phyloP scores from a whole-genome alignment of 1,284 basidiomycete species.

The Amylostereum chailletii region DNA sequence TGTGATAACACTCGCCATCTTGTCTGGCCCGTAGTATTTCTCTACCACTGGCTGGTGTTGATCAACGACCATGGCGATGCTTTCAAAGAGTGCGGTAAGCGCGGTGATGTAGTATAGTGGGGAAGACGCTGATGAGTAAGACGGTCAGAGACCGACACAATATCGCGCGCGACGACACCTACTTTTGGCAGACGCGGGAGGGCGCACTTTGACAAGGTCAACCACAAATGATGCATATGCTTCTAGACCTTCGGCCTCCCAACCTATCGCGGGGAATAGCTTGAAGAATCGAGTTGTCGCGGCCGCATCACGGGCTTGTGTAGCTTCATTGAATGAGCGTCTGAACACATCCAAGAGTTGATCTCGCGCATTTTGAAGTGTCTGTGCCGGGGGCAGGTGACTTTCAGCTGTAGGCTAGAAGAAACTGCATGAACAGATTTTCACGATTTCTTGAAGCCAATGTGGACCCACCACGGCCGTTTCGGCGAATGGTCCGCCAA shows the following conservation, averaged over 20 bases:
- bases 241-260: slow-evolving; percentile 86
- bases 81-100: slow-evolving; percentile 88
- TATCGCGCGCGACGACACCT: slow-evolving; percentile 13
- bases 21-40: slow-evolving; percentile 88
- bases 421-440: background rate
- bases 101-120: slow-evolving; percentile 83
- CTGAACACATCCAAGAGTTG: slow-evolving; percentile 75
- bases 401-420: slow-evolving; percentile 81
- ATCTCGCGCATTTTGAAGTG: slow-evolving; percentile 69
- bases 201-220: slow-evolving; percentile 76
- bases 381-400: slow-evolving; percentile 80
- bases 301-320: slow-evolving; percentile 71
- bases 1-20: slow-evolving; percentile 77
- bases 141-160: slow-evolving; percentile 3
- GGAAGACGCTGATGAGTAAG: slow-evolving; percentile 60
- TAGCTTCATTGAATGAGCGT: slow-evolving; percentile 72
- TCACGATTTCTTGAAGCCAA: background rate
- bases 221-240: slow-evolving; percentile 92
- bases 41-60: slow-evolving; percentile 97
- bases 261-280: slow-evolving; percentile 90
- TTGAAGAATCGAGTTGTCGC: slow-evolving; percentile 94
- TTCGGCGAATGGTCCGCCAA: slow-evolving; percentile 81
- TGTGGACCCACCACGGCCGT: slow-evolving; percentile 66
- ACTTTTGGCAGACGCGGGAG: slow-evolving; percentile 78
- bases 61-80: slow-evolving; percentile 91